Conservation (phyloP, 75 land plant species). For the Sequoia sempervirens region DNA sequence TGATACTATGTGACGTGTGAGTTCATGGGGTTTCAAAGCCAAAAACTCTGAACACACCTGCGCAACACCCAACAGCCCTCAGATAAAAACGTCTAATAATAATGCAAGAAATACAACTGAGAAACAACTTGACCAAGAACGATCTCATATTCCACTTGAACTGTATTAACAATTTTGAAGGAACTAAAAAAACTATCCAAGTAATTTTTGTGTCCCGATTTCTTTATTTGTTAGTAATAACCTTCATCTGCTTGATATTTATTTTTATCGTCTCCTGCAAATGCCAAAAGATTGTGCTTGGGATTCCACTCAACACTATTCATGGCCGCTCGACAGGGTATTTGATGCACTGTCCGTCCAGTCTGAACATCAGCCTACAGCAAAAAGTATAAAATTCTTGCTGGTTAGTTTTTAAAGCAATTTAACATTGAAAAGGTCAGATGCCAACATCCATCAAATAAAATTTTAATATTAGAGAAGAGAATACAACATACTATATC, state of each 20-base stretch:
- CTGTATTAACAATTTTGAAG: background rate
- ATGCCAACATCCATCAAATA: slow-evolving; percentile 5
- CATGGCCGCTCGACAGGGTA: slow-evolving; percentile 95
- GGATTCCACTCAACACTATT: slow-evolving; percentile 99
- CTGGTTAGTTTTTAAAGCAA: background rate
- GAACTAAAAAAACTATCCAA: background rate
- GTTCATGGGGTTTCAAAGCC: slow-evolving; percentile 70
- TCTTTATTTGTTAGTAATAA: slow-evolving; percentile 10
- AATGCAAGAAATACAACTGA: background rate
- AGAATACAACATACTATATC: slow-evolving; percentile 65
- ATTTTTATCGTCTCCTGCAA: slow-evolving; percentile 97
- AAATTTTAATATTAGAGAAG: background rate
- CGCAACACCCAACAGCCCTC: slow-evolving; percentile 9
- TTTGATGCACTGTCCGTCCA: slow-evolving; percentile 89
- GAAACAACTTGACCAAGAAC: background rate
- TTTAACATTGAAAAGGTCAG: background rate
- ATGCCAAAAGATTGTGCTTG: slow-evolving; percentile 86
- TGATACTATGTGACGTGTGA: background rate
- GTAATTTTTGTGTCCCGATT: background rate
- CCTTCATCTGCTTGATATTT: slow-evolving; percentile 97
- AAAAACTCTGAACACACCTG: slow-evolving; percentile 90
- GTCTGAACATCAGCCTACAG: slow-evolving; percentile 79
- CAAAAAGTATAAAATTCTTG: background rate
- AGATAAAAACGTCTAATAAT: background rate
- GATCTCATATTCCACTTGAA: background rate